phyloP scores from a whole-genome alignment of 1,284 basidiomycete genomes.

The Golubevia sp. region DNA sequence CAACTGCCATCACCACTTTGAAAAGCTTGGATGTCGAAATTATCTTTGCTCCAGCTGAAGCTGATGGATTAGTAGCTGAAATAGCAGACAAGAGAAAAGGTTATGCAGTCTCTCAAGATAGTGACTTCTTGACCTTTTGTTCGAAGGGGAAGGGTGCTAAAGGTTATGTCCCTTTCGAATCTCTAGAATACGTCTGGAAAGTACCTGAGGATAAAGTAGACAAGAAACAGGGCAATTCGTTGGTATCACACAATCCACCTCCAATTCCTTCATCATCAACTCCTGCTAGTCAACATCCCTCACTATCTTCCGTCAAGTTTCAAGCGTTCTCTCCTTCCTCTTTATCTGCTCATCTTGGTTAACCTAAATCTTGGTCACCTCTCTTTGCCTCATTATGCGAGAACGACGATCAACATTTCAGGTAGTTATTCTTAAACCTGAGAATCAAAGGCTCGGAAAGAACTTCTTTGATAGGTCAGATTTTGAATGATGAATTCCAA shows the following conservation, averaged over 20 bases:
- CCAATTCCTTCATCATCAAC: neutral
- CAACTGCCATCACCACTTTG: conserved; percentile 23
- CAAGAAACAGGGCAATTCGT: conserved; percentile 5
- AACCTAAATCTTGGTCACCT: conserved; percentile 29
- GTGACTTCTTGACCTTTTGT: conserved; percentile 48
- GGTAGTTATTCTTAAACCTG: neutral
- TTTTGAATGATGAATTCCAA: no score
- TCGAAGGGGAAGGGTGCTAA: conserved; percentile 24
- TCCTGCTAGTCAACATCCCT: conserved; percentile 9
- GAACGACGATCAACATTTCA: conserved; percentile 45
- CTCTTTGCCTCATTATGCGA: conserved; percentile 39
- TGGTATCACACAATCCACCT: neutral
- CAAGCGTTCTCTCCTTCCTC: conserved; percentile 26
- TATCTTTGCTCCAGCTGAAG: conserved; percentile 34
- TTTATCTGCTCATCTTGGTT: conserved; percentile 27
- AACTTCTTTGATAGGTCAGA: no score
- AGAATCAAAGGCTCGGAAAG: no score
- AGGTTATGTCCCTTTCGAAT: conserved; percentile 40
- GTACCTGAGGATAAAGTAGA: conserved; percentile 23
- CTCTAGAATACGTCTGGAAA: conserved; percentile 28
- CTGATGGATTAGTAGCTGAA: conserved; percentile 40
- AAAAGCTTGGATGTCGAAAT: conserved; percentile 14
- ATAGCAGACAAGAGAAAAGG: conserved; percentile 29
- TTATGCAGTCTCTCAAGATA: conserved; percentile 41
- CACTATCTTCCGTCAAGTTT: conserved; percentile 14